Evolutionary conservation across 805 yeast species (phyloP), one percentile per base, ranked within the genome.

Genomic region (Candida vaughaniae): DNA sequence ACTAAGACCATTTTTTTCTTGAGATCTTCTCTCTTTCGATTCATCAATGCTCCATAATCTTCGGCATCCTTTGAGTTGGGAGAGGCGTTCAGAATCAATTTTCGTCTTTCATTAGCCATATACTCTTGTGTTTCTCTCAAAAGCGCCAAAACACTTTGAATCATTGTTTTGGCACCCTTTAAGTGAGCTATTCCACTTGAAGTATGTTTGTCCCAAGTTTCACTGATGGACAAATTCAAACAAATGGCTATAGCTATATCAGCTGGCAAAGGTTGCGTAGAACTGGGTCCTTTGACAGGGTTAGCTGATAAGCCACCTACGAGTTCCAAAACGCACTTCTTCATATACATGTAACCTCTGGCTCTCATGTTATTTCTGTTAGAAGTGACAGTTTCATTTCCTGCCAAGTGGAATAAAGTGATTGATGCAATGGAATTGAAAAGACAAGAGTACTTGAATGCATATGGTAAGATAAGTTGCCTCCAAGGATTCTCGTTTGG

Each of bases 401-500:
- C 66, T 1, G 71, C 62, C 26, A 66, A 53, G 49, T 82, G 87
- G 47, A 80, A 79, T 36, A 77, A 62, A 0, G 87, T 77, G 81
- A 82, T 78, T 4, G 86, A 76, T 2, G 83, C 78, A 31, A 82
- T 61, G 1, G 85, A 78, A 49, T 80, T 76, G 58, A 73, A 74
- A 40, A 82, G 57, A 9, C 80, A 82, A 1, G 80, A 66, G 46
- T 78, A 69, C 20, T 70, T 58, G n/a, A 61, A 47, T 0, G 85
- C 79, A 31, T 78, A 52, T 1, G 87, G 86, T 49, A 80, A 54
- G 32, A 80, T 58, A 27, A 73, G 48, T 6, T 71, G 66, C 34
- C 82, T 57, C 88, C 88, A 82, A 5, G 87, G 88, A 48, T 82
- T 81, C 43, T 80, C 85, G 3, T 72, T 57, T 0, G 77, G 77